phyloP scores from a whole-genome alignment of 192 early-diverging fungal genomes.

The Mortierella hygrophila region DNA sequence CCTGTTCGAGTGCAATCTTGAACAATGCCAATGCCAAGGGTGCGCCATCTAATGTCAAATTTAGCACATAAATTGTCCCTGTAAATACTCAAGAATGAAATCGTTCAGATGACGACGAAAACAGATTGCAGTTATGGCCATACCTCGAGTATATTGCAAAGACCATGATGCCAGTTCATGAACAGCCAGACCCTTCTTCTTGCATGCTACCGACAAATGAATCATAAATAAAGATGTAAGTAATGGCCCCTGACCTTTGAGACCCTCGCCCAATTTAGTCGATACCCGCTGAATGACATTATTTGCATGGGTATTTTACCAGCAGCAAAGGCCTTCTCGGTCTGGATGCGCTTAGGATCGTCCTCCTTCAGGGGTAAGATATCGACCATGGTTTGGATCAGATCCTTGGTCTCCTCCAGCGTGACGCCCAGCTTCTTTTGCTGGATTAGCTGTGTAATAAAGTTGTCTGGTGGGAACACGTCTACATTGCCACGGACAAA shows the following conservation, averaged over 20 bases:
- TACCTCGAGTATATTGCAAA: slow-evolving; percentile 44
- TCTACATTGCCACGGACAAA: slow-evolving; percentile 4
- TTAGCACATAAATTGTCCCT: not conserved
- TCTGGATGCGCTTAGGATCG: slow-evolving; percentile 24
- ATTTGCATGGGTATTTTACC: slow-evolving; percentile 2
- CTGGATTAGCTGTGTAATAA: slow-evolving; percentile 31
- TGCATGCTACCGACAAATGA: slow-evolving; percentile 16
- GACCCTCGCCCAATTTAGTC: not conserved
- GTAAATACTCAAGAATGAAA: not conserved
- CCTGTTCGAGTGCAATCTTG: slow-evolving; percentile 54
- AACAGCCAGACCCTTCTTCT: slow-evolving; percentile 13
- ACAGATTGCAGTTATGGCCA: not conserved
- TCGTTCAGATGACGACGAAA: not conserved
- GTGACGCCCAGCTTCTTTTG: slow-evolving; percentile 22
- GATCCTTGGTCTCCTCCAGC: slow-evolving; percentile 21
- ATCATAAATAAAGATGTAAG: not conserved
- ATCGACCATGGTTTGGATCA: slow-evolving; percentile 18
- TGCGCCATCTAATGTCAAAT: slow-evolving; percentile 37
- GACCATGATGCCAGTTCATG: slow-evolving; percentile 19
- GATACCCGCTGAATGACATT: not conserved
- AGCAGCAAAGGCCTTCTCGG: slow-evolving; percentile 29
- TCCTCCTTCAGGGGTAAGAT: slow-evolving; percentile 25
- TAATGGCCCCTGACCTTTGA: not conserved
- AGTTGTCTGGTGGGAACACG: slow-evolving; percentile 27
- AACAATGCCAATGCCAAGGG: slow-evolving; percentile 57